Evolutionary conservation across 352 stramenopile genomes (phyloP).

Genomic region (Globisporangium megalacanthum): DNA sequence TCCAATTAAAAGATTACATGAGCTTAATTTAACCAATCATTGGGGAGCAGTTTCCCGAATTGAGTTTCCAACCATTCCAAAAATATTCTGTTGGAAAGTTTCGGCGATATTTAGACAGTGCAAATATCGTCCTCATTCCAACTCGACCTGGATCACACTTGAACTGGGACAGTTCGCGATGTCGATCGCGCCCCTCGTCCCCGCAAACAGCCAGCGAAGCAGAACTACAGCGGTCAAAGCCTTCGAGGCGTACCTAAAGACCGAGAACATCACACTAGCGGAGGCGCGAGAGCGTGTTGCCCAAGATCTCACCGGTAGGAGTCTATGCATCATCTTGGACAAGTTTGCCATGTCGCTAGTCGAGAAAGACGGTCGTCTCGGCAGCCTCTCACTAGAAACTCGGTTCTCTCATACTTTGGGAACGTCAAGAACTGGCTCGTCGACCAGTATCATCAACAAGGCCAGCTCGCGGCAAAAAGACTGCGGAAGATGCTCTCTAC

Average conservation of each 20-base stretch:
- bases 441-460: no score
- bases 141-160: neutral
- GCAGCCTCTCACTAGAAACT: conserved; percentile 3
- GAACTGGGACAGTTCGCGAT: neutral
- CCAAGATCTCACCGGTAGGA: neutral
- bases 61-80: neutral
- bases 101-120: neutral
- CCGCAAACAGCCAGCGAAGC: neutral
- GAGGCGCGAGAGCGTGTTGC: neutral
- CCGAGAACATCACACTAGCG: neutral
- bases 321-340: neutral
- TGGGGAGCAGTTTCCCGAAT: no score
- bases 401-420: no score
- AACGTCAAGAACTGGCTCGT: no score
- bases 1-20: no score
- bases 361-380: neutral
- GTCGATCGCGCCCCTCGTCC: neutral
- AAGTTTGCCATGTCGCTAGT: neutral
- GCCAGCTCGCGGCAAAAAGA: no score
- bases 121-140: neutral
- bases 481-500: no score
- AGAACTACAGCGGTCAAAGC: neutral
- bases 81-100: conserved; percentile 3
- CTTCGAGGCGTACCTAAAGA: neutral
- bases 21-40: no score